Evolutionary conservation across 805 yeast species (phyloP).

Genomic region (Candida corydali): DNA sequence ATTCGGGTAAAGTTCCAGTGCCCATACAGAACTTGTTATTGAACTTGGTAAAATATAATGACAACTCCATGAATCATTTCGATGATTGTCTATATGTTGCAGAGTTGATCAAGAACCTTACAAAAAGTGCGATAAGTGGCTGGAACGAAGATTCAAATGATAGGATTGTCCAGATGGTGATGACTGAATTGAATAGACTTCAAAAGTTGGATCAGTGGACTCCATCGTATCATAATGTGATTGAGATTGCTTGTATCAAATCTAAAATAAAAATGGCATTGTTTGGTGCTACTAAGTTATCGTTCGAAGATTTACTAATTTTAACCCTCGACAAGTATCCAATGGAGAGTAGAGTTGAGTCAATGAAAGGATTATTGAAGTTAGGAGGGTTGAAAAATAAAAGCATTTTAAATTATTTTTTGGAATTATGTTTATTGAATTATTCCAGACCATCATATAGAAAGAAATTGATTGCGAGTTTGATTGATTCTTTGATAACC

Average conservation of each 20-base stretch:
- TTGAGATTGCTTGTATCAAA: slow-evolving; percentile 53
- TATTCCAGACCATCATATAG: slow-evolving; percentile 47
- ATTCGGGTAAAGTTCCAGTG: slow-evolving; percentile 54
- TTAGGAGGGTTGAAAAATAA: slow-evolving; percentile 76
- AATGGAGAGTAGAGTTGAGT: slow-evolving; percentile 56
- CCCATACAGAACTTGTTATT: slow-evolving; percentile 61
- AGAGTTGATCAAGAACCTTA: slow-evolving; percentile 52
- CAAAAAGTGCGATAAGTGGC: slow-evolving; percentile 17
- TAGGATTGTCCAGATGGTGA: slow-evolving; percentile 23
- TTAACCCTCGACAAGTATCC: slow-evolving; percentile 46
- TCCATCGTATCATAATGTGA: slow-evolving; percentile 61
- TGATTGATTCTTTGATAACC: slow-evolving; percentile 54
- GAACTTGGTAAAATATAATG: slow-evolving; percentile 76
- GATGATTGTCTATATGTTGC: slow-evolving; percentile 69
- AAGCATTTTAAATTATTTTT: slow-evolving; percentile 56
- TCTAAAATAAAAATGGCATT: slow-evolving; percentile 59
- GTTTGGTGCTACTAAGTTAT: slow-evolving; percentile 47
- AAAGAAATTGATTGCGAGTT: slow-evolving; percentile 41
- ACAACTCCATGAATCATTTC: slow-evolving; percentile 73
- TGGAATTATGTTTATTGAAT: slow-evolving; percentile 54
- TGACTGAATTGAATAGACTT: slow-evolving; percentile 68
- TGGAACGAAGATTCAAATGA: slow-evolving; percentile 7
- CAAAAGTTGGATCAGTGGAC: slow-evolving; percentile 82
- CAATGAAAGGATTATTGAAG: slow-evolving; percentile 64
- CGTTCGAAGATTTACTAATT: slow-evolving; percentile 52